A percentile compares a stretch with the other conserved stretches of the same genome.
Conservation (phyloP, 306 rosid genomes). For the Begonia fuchsioides region DNA sequence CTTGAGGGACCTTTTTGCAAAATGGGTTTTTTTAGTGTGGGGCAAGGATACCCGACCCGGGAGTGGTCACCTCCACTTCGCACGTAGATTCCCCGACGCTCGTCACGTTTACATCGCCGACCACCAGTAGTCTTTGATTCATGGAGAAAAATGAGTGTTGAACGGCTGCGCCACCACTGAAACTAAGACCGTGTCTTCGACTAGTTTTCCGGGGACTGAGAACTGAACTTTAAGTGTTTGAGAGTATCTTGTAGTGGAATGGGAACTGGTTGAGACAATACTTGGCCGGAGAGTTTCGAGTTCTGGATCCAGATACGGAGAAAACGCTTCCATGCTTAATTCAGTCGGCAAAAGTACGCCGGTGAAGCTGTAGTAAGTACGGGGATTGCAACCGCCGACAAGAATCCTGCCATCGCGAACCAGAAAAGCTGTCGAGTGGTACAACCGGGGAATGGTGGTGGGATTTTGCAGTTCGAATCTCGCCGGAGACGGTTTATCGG, state of each 20-base stretch:
- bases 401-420: constrained; percentile 51
- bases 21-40: too few species aligned
- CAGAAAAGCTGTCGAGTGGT: constrained; percentile 46
- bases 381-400: constrained; percentile 55
- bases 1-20: too few species aligned
- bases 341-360: constrained; percentile 28
- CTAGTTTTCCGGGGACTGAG: not conserved
- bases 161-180: constrained; percentile 52
- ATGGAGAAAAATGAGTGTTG: constrained; percentile 63
- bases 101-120: constrained; percentile 16
- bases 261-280: constrained; percentile 10
- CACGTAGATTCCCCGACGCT: constrained; percentile 13
- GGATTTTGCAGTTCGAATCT: constrained; percentile 32
- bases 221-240: constrained; percentile 7
- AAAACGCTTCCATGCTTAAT: constrained; percentile 21
- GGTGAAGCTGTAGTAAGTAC: constrained; percentile 19
- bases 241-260: constrained; percentile 7
- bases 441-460: constrained; percentile 29
- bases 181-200: constrained; percentile 16
- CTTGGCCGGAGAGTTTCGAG: constrained; percentile 10
- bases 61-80: constrained; percentile 20
- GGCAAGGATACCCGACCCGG: constrained; percentile 36
- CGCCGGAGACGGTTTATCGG: constrained; percentile 15
- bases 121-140: constrained; percentile 46
- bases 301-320: constrained; percentile 10